Evolutionary conservation across 129 eudicot species (phyloP).

Genomic region (Calendula officinalis): DNA sequence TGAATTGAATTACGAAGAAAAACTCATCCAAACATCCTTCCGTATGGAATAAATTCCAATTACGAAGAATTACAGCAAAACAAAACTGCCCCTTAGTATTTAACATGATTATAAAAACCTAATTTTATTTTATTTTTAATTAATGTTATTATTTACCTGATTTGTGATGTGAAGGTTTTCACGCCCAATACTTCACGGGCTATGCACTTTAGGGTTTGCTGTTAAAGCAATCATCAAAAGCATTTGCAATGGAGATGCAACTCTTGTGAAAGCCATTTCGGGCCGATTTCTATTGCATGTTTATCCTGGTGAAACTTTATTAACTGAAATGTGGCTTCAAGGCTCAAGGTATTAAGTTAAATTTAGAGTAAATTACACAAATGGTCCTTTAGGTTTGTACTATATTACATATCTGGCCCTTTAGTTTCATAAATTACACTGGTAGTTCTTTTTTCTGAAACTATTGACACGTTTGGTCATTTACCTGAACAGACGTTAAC

Average conservation of each 20-base stretch:
- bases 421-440: neutral
- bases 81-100: no score
- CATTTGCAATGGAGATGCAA: conserved; percentile 75
- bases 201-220: conserved; percentile 93
- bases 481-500: no score
- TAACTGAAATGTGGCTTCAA: conserved; percentile 93
- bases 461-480: no score
- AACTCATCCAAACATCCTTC: no score
- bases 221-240: conserved; percentile 73
- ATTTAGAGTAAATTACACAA: neutral
- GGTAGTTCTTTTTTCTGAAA: no score
- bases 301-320: conserved; percentile 86
- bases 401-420: no score
- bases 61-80: no score
- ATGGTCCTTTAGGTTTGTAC: no score
- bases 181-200: conserved; percentile 92
- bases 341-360: conserved; percentile 52
- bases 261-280: conserved; percentile 68
- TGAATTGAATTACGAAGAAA: no score
- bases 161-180: conserved; percentile 49
- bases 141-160: neutral
- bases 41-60: no score
- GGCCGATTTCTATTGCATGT: conserved; percentile 80
- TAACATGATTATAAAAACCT: no score
- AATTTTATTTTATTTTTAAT: no score